Evolutionary conservation across 306 rosid genomes (phyloP).

Genomic region (Crataegus laevigata): DNA sequence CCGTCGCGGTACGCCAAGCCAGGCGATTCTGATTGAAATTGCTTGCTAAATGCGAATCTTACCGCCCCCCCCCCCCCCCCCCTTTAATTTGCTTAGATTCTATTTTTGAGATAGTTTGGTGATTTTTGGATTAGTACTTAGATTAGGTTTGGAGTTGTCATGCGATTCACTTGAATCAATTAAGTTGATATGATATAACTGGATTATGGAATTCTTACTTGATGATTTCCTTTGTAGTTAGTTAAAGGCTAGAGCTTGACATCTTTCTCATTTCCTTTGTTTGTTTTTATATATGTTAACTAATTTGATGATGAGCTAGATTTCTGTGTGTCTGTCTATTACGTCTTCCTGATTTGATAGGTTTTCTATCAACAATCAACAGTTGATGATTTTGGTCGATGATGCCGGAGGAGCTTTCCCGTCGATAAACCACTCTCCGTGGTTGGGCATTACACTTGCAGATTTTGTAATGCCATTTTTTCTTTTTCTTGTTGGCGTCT

Average conservation of each 20-base stretch:
- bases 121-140: background rate
- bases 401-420: slow-evolving; percentile 70
- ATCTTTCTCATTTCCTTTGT: too few relatives aligned
- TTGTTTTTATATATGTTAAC: too few relatives aligned
- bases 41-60: background rate
- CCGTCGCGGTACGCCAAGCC: slow-evolving; percentile 47
- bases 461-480: slow-evolving; percentile 84
- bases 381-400: slow-evolving; percentile 77
- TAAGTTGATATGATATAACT: too few relatives aligned
- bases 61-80: too few relatives aligned
- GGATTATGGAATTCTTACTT: background rate
- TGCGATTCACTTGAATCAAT: too few relatives aligned
- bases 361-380: slow-evolving; percentile 1
- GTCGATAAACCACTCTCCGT: slow-evolving; percentile 72
- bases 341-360: background rate
- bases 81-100: background rate
- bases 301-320: too few relatives aligned
- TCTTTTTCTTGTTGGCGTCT: slow-evolving; percentile 65
- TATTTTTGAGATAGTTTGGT: background rate
- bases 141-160: too few relatives aligned
- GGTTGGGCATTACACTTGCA: slow-evolving; percentile 76
- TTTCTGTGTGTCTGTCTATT: too few relatives aligned
- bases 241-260: background rate
- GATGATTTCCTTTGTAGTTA: background rate
- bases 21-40: background rate